Evolutionary conservation across 768 basidiomycete species (phyloP).

Genomic region (Lanmaoa pseudosensibilis): DNA sequence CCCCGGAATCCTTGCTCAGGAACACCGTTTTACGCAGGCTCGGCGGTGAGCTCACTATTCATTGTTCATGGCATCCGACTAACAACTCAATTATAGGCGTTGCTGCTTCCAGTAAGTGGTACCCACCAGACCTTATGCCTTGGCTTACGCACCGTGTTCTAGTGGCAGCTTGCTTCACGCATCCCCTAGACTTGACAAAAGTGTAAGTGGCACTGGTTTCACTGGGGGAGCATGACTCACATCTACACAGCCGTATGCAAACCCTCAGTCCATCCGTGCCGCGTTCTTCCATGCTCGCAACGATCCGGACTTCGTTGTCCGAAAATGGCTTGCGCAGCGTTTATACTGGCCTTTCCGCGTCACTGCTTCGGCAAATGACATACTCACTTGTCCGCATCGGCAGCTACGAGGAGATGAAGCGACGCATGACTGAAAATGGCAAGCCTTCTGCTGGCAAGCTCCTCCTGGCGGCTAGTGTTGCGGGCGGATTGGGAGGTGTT

Average conservation of each 20-base stretch:
- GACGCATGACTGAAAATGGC: slow-evolving; percentile 48
- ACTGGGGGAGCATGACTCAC: background rate
- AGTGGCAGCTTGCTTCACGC: slow-evolving; percentile 83
- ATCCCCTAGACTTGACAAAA: slow-evolving; percentile 85
- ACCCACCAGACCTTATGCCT: background rate
- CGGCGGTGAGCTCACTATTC: slow-evolving; percentile 47
- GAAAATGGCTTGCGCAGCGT: slow-evolving; percentile 71
- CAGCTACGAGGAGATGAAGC: slow-evolving; percentile 76
- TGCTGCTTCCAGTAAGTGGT: slow-evolving; percentile 58
- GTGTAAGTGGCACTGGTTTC: slow-evolving; percentile 48
- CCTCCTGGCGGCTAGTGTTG: slow-evolving; percentile 62
- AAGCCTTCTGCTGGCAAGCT: slow-evolving; percentile 55
- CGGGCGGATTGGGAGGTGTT: slow-evolving; percentile 80
- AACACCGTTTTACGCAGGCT: slow-evolving; percentile 43
- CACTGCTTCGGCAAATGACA: slow-evolving; percentile 86
- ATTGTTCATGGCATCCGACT: background rate
- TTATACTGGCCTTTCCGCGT: slow-evolving; percentile 81
- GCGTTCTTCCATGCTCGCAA: slow-evolving; percentile 63
- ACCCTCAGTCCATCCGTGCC: slow-evolving; percentile 53
- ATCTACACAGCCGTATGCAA: slow-evolving; percentile 69
- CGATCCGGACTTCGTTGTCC: slow-evolving; percentile 62
- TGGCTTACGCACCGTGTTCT: slow-evolving; percentile 10
- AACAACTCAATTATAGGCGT: slow-evolving; percentile 43
- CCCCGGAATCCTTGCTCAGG: background rate
- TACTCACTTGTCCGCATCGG: slow-evolving; percentile 87